Evolutionary conservation across 116 monocot genomes (phyloP).

Genomic region (Zostera marina): DNA sequence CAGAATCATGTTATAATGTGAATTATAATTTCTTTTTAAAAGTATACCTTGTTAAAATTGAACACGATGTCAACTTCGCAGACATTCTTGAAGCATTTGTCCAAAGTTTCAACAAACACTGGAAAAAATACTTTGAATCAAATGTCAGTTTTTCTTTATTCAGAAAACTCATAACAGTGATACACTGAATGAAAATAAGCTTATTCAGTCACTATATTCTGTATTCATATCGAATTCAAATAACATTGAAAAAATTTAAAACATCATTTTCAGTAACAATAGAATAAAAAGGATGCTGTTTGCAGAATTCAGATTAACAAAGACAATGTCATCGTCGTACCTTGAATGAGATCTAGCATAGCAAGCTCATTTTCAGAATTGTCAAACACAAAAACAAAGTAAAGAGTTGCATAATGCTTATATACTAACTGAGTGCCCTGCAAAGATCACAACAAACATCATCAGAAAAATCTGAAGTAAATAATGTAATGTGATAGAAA

Average conservation of each 20-base stretch:
- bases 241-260: no score
- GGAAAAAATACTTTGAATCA: background rate
- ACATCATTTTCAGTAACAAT: no score
- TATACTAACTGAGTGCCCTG: constrained; percentile 18
- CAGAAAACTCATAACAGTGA: no score
- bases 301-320: no score
- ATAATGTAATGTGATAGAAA: background rate
- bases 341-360: constrained; percentile 94
- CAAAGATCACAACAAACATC: background rate
- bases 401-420: constrained; percentile 26
- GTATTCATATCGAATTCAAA: no score
- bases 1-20: no score
- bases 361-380: constrained; percentile 91
- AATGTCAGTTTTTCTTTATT: no score
- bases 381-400: constrained; percentile 63
- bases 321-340: constrained; percentile 9
- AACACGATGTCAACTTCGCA: constrained; percentile 93
- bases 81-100: constrained; percentile 98
- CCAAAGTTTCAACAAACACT: constrained; percentile 92
- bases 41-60: constrained; percentile 75
- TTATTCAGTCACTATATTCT: no score
- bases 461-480: background rate
- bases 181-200: no score
- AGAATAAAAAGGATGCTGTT: no score
- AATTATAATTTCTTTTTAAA: no score